Percentiles rank a stretch among this genome's conserved stretches.
Conservation (phyloP, 148 eudicot species). For the Vaccinium myrtillus region DNA sequence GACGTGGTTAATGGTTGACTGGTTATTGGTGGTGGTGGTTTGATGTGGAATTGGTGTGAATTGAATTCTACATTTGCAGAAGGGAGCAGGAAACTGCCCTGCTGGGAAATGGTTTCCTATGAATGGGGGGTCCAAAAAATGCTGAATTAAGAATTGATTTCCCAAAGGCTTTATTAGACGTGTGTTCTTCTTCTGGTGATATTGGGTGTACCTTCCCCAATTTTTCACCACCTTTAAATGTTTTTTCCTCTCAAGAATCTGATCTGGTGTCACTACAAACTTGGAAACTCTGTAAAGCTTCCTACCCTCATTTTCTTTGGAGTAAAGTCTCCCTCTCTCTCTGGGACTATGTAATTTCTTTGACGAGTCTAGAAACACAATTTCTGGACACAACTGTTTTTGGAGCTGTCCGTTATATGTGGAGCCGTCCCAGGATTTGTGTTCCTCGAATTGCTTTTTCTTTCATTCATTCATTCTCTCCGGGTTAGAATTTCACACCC, state of each 20-base stretch:
- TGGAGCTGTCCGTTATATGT: no score
- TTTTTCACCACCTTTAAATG: not conserved
- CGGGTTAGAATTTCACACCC: not conserved
- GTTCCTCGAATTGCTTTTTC: no score
- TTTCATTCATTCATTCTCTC: not conserved
- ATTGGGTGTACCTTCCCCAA: conserved; percentile 1
- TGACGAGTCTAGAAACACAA: no score
- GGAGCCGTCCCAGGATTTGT: no score
- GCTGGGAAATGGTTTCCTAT: not conserved
- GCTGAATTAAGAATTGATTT: not conserved
- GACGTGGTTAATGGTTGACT: not conserved
- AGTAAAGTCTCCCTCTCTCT: not conserved
- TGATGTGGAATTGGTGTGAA: not conserved
- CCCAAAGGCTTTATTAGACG: not conserved
- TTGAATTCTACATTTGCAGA: not conserved
- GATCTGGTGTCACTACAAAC: not conserved
- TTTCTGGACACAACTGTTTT: no score
- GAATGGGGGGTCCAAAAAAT: not conserved
- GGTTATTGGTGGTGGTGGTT: not conserved
- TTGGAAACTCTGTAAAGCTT: not conserved
- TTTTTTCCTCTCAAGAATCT: not conserved
- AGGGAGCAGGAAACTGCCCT: not conserved
- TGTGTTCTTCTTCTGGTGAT: not conserved
- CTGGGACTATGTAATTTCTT: not conserved
- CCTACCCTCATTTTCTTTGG: not conserved